Evolutionary conservation across 208 protist genomes (phyloP).

Genomic region (Leishmania turanica): DNA sequence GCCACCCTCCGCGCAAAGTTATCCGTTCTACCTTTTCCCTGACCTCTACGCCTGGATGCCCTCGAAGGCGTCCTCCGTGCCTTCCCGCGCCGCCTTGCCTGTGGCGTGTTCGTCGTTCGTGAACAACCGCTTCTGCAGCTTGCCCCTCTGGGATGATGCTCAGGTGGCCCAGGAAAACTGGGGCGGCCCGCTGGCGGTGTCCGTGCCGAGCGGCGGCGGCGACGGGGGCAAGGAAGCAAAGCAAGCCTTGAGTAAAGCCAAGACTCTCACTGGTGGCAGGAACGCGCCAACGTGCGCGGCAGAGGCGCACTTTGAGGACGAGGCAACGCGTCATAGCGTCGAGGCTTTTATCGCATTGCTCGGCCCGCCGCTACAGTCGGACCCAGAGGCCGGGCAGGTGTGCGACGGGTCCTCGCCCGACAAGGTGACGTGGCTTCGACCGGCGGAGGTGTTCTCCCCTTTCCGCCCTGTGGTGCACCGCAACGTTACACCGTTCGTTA

Average conservation of each 20-base stretch:
- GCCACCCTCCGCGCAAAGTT: not conserved
- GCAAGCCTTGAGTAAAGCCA: conserved; percentile 1
- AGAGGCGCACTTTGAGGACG: conserved; percentile 23
- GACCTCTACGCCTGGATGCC: conserved; percentile 4
- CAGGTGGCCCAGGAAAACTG: conserved; percentile 82
- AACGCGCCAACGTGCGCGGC: not conserved
- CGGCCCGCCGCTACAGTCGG: not conserved
- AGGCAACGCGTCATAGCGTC: conserved; percentile 3
- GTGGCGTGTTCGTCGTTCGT: conserved; percentile 12
- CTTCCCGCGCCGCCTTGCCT: not conserved
- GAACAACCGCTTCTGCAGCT: conserved; percentile 15
- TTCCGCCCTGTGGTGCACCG: conserved; percentile 92
- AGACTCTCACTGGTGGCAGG: not conserved
- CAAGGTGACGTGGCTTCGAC: conserved; percentile 65
- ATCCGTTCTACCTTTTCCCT: not conserved
- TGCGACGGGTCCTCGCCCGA: not conserved
- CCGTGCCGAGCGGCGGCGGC: not conserved
- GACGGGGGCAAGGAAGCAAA: conserved; percentile 10
- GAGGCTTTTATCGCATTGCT: conserved; percentile 19
- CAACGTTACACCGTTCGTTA: conserved; percentile 78
- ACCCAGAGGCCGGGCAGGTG: not conserved
- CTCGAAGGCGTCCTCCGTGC: not conserved
- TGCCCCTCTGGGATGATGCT: conserved; percentile 80
- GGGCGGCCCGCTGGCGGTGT: conserved; percentile 46
- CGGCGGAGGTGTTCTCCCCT: conserved; percentile 69